These are phyloP conservation scores for Neoboletus subvelutipes DNA, from an alignment of 768 basidiomycete genomes.

Conservation along the genomic window DNA sequence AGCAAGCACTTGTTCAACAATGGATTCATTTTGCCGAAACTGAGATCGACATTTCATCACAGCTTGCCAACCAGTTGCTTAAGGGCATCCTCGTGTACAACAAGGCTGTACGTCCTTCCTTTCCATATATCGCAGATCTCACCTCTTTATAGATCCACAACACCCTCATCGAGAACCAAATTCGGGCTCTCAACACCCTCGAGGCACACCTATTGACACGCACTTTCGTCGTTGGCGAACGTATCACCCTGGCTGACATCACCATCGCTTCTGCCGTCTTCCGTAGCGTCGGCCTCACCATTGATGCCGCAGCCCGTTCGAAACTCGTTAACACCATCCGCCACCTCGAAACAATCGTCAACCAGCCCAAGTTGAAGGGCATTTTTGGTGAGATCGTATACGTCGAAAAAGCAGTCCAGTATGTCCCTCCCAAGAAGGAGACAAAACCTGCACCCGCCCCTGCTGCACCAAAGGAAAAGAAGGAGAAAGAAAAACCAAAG, in stretches of 20 bases:
- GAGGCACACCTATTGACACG: conserved; percentile 70
- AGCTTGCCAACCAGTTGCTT: conserved; percentile 44
- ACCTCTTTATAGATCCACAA: conserved; percentile 53
- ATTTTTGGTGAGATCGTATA: conserved; percentile 62
- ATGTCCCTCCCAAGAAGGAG: conserved; percentile 72
- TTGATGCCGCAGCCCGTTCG: conserved; percentile 67
- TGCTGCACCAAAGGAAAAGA: conserved; percentile 48
- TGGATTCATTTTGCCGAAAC: conserved; percentile 77
- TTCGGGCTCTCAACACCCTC: conserved; percentile 61
- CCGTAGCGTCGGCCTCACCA: conserved; percentile 48
- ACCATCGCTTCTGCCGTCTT: conserved; percentile 58
- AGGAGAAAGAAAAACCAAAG: conserved; percentile 66
- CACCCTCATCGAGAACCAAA: conserved; percentile 49
- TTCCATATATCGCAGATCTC: neutral
- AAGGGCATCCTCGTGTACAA: conserved; percentile 63
- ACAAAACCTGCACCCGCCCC: conserved; percentile 47
- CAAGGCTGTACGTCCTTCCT: conserved; percentile 65
- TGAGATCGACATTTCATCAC: conserved; percentile 50
- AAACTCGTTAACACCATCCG: conserved; percentile 79
- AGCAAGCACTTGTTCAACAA: conserved; percentile 78
- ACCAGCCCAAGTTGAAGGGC: conserved; percentile 74
- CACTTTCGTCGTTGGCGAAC: conserved; percentile 92
- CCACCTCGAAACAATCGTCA: conserved; percentile 81
- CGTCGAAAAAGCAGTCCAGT: conserved; percentile 69
- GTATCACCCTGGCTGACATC: conserved; percentile 93